Conservation (phyloP, 1,284 basidiomycete species). For the Ceratobasidium sp. region DNA sequence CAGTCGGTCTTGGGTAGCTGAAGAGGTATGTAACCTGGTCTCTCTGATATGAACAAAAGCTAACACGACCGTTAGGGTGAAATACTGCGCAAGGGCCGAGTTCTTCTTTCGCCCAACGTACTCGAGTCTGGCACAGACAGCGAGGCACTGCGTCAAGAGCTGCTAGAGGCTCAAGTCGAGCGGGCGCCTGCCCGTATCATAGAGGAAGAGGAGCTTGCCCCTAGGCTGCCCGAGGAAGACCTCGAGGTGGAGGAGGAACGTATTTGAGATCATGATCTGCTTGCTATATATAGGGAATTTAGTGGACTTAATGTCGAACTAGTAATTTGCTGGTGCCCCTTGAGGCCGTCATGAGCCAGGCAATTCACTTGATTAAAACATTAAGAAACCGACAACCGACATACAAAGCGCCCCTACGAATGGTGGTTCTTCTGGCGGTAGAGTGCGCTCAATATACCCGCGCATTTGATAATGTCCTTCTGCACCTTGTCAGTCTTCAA, state of each 20-base stretch:
- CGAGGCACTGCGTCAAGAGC: constrained; percentile 40
- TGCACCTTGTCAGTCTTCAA: background rate
- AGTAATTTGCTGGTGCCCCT: background rate
- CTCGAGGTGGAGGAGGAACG: constrained; percentile 11
- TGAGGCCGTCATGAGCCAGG: too few relatives aligned
- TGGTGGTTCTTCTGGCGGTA: background rate
- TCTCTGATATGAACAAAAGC: background rate
- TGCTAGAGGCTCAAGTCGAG: constrained; percentile 43
- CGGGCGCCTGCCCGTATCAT: constrained; percentile 38
- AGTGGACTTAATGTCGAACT: background rate
- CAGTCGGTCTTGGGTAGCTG: constrained; percentile 42
- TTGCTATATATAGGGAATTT: background rate
- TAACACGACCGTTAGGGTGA: constrained; percentile 19
- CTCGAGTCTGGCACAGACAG: constrained; percentile 40
- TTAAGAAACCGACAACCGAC: background rate
- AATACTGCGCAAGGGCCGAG: constrained; percentile 38
- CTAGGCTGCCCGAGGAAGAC: background rate
- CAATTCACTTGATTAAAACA: too few relatives aligned
- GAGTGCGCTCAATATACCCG: background rate
- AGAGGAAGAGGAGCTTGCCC: constrained; percentile 21
- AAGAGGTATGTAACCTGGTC: constrained; percentile 21
- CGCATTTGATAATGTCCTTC: background rate
- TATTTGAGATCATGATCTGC: background rate
- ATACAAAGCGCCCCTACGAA: background rate
- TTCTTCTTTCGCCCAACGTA: constrained; percentile 34